Percentiles rank a stretch among this genome's conserved stretches.
These are phyloP conservation scores for Dacryopinax spathularia DNA, from an alignment of 768 basidiomycete genomes.

Conservation along the genomic window DNA sequence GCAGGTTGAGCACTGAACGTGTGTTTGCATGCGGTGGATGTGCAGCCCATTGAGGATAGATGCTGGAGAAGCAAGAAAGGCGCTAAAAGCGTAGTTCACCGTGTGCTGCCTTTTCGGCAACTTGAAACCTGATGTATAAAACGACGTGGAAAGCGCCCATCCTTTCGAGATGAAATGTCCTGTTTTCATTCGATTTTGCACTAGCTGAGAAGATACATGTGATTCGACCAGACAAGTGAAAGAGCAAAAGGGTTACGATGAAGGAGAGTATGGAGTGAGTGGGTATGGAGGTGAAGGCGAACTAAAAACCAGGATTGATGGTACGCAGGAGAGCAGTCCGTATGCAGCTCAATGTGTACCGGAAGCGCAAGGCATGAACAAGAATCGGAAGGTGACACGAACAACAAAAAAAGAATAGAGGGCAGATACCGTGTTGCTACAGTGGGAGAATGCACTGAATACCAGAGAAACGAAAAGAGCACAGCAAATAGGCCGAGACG, in stretches of 20 bases:
- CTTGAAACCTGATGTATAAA: not conserved
- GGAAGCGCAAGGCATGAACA: not conserved
- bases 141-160: not conserved
- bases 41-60: too few relatives aligned
- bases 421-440: not conserved
- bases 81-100: not conserved
- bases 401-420: not conserved
- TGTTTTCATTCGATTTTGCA: conserved; percentile 3
- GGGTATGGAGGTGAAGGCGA: not conserved
- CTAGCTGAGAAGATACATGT: not conserved
- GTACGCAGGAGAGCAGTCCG: not conserved
- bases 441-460: not conserved
- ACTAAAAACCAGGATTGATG: not conserved
- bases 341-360: not conserved
- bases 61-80: not conserved
- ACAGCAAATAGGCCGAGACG: not conserved
- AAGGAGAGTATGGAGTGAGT: not conserved
- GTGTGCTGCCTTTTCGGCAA: not conserved
- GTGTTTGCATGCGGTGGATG: not conserved
- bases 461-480: conserved; percentile 1
- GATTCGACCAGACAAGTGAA: not conserved
- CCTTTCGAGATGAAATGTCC: conserved; percentile 1
- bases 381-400: not conserved
- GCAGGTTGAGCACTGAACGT: not conserved
- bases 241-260: not conserved